A percentile compares a stretch with the other conserved stretches of the same genome.
Evolutionary conservation across 1,284 basidiomycete genomes (phyloP).

Genomic region (Testicularia cyperi): DNA sequence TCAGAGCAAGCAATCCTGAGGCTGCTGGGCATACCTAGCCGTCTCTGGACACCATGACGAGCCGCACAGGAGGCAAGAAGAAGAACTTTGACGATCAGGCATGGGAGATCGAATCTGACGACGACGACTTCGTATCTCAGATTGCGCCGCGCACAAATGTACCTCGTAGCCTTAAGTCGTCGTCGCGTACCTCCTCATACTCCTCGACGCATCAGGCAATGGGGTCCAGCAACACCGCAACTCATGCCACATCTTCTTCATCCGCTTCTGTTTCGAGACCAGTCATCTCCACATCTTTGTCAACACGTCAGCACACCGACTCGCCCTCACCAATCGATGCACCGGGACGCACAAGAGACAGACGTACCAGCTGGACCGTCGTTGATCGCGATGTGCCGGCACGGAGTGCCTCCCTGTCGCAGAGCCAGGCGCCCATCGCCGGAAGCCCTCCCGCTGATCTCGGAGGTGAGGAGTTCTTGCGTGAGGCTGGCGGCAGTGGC

Average conservation of each 20-base stretch:
- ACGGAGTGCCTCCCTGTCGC: constrained; percentile 10
- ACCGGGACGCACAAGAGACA: no score
- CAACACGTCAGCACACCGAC: no score
- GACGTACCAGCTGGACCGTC: constrained; percentile 40
- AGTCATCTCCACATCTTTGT: constrained; percentile 1
- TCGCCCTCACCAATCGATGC: no score
- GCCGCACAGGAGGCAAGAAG: not conserved
- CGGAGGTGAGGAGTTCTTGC: constrained; percentile 1
- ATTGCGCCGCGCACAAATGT: constrained; percentile 31
- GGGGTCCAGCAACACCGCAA: no score
- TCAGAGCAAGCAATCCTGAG: no score
- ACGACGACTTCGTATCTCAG: constrained; percentile 56
- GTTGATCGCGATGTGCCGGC: constrained; percentile 13
- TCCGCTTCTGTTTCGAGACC: constrained; percentile 1
- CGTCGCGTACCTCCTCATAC: constrained; percentile 25
- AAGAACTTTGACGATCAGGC: constrained; percentile 55
- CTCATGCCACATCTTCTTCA: not conserved
- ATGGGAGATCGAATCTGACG: constrained; percentile 57
- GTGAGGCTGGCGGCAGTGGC: constrained; percentile 2
- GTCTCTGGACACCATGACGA: no score
- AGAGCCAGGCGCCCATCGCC: constrained; percentile 20
- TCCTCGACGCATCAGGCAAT: constrained; percentile 13
- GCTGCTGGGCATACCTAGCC: no score
- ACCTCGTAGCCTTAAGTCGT: constrained; percentile 19
- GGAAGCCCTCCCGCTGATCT: constrained; percentile 39